Base-by-base conservation (phyloP, 495 filamentous ascomycete species). In the Xylaria grammica region DNA sequence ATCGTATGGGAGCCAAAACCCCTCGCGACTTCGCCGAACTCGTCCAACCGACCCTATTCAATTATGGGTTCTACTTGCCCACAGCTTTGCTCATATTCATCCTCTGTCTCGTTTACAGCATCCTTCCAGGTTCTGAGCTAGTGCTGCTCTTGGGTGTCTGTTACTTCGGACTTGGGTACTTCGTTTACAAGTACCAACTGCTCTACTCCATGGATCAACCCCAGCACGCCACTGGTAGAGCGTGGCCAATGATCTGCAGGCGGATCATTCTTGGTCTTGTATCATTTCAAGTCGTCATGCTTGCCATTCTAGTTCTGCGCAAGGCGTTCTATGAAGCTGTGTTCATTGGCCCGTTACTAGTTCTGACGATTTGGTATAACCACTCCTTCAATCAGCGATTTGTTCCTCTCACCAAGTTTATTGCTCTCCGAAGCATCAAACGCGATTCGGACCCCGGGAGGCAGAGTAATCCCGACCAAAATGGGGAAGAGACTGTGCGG, bases 201-300 rank as follows among this genome's bases (percentile, higher is more conserved):
- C 81, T 99, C 4, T 99, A 98, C 75, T 92, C 96, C 10, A 98
- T 99, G 96, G 93, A 98, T 73, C 93, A 98, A 71, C 89, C 91
- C 7, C 93, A 96, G 64, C 94, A 98, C 72, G 93, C 95, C 5
- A 97, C 95, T 0, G 96, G 96, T 32, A 86, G 88, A 62, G 93
- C 93, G 1, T 99, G 96, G 96, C 85, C 89, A 22, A 95, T 98
- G 82, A 96, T 97, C 40, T 97, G 94, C 77, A 91, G 93, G 65
- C 88, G 96, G 20, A 81, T 97, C 29, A 83, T 96, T 29, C 77
- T 97, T 34, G 96, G 95, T 1, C 74, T 97, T 15, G 77, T 93
- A 17, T 84, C 97, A 34, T 97, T 96, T 72, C 94, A 99, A 69
- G 72, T 97, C 26, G 90, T 94, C 38, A 96, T 96, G 85, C 90